Evolutionary conservation across 2,329 filamentous ascomycete species (phyloP), one percentile per base, ranked within the genome.

Genomic region (Leptoxyphium fumago): DNA sequence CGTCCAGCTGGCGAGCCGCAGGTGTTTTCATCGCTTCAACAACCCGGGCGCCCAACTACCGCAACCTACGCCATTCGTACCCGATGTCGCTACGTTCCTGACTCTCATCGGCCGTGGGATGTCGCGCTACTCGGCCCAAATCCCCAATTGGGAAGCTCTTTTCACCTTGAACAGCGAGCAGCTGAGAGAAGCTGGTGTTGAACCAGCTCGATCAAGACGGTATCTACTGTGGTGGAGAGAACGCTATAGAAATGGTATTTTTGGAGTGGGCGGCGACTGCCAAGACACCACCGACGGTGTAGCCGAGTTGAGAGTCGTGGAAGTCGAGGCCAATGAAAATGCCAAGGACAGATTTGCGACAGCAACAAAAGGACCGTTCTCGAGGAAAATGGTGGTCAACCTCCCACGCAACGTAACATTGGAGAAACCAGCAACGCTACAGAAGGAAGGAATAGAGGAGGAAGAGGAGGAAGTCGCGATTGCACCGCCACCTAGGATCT

Each of bases 221-320:
- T 98, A 96, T 60, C 74, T 98, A 13, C 68, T 96, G 40, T 77
- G 80, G 50, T 95, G 89, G 85, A 77, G 87, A 54, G 80, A 94
- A 55, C 80, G 82, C 56, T 96, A 91, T 64, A 74, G 83, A 49
- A 75, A 77, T 40, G 86, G 85, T 5, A 69, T 79, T 17, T 82
- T 81, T 55, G 89, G 89, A 11, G 74, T 85, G 17, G 89, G 87
- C 10, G 89, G 87, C 26, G 86, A 95, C 61, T 71, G 93, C 50
- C 69, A 77, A 54, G 70, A 82, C 59, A 86, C 94, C n/a, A 65
- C 71, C 38, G 67, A 76, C 48, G 76, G 76, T 1, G 66, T 71
- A 3, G 77, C 72, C 2, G 72, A 79, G 52, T 52, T 81, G 47
- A 63, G 72, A 43, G 68, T 79, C 18, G 67, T 77, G 26, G 74